These are phyloP conservation scores for Pilatotrama ljubarskyi DNA, from an alignment of 768 basidiomycete species.

Conservation along the genomic window DNA sequence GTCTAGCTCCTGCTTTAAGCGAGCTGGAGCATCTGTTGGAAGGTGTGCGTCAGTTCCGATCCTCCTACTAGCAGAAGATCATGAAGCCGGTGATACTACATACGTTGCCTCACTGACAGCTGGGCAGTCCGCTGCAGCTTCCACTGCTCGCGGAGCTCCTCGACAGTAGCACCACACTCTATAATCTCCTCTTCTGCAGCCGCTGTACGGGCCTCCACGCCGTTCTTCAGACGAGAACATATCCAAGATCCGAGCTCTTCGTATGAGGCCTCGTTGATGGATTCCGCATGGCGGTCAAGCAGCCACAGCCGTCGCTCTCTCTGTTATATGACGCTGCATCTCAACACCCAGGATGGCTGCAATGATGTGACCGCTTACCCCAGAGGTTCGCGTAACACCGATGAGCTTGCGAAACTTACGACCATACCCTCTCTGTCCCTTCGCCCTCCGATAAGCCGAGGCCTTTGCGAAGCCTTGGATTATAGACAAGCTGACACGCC, in stretches of 20 bases:
- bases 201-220: not conserved
- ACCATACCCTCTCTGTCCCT: constrained; percentile 37
- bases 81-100: constrained; percentile 18
- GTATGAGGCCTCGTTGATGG: constrained; percentile 29
- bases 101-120: constrained; percentile 31
- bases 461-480: constrained; percentile 32
- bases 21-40: constrained; percentile 6
- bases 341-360: too few species aligned
- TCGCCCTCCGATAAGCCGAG: constrained; percentile 39
- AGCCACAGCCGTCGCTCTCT: constrained; percentile 29
- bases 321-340: constrained; percentile 13
- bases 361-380: too few species aligned
- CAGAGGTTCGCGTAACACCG: constrained; percentile 32
- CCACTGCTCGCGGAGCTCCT: constrained; percentile 36
- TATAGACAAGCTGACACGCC: constrained; percentile 38
- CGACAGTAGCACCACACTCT: constrained; percentile 17
- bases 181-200: constrained; percentile 20
- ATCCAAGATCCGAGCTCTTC: constrained; percentile 31
- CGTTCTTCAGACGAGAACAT: not conserved
- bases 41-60: too few species aligned
- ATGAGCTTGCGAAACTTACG: constrained; percentile 32
- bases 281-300: constrained; percentile 34
- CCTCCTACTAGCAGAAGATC: not conserved
- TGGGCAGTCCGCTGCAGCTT: constrained; percentile 34
- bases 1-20: constrained; percentile 37